Base-by-base conservation (phyloP, 2,329 filamentous ascomycete species). In the Penicillium sp. region DNA sequence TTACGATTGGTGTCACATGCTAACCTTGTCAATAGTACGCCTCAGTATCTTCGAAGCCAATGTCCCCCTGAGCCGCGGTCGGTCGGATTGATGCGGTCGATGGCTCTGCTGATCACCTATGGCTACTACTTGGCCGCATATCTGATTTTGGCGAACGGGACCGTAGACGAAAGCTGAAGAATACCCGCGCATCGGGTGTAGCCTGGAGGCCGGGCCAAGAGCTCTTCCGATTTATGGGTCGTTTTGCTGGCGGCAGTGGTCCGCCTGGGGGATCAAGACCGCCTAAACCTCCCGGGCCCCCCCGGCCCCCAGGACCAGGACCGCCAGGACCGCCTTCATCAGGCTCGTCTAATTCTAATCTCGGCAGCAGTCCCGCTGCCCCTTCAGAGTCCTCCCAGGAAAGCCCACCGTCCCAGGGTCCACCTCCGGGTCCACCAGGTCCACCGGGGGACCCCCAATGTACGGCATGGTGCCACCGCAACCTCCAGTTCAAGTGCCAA, bases 91-190 rank as follows among this genome's bases (percentile, higher is more conserved):
- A 92, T 67, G 89, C 90, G 9, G 84, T 93, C 23, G 95, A 93
- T 67, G 94, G 92, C 37, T 91, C 91, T 0, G 91, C 90, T 62
- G 94, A 99, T 69, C 91, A 97, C 70, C 76, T 97, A 4, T 82
- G 95, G 43, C 81, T 97, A 4, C 77, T 97, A 1, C 81, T 97
- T 23, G 92, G 86, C 8, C 86, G 94, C 2, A 79, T 96, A 14
- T 84, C 88, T 51, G 85, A 89, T 62, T 97, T 96, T 71, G 83
- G 88, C 2, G 84, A 87, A 1, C 86, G 84, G 60, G 94, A 97
- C 70, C 79, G 92, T 15, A 81, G 83, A 42, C 83, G 94, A 51
- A 99, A 99, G 72, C 77, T 89, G 47, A 87, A 82, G 66, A 84
- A 84, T 7, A 81, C 87, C 54, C 83, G 84, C 62, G 75, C 79